Percentiles rank a stretch among this genome's conserved stretches.
Evolutionary conservation across 805 yeast genomes (phyloP).

Genomic region (Zygotorulaspora danielsina): DNA sequence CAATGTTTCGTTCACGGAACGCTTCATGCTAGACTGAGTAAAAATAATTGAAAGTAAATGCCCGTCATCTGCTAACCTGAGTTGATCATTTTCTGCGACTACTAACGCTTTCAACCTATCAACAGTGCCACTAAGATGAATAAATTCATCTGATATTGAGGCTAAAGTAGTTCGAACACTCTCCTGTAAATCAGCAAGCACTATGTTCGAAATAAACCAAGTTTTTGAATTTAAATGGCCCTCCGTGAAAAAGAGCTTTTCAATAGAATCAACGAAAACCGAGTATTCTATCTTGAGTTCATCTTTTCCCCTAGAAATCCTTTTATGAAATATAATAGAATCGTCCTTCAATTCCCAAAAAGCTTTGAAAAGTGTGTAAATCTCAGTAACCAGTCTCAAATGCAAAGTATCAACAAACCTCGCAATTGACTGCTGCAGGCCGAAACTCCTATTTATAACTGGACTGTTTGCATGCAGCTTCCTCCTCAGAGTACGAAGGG

Average conservation of each 20-base stretch:
- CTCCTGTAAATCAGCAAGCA: slow-evolving; percentile 23
- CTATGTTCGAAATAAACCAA: slow-evolving; percentile 30
- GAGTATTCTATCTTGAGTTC: slow-evolving; percentile 19
- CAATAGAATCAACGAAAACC: slow-evolving; percentile 18
- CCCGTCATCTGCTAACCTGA: slow-evolving; percentile 6
- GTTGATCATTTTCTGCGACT: slow-evolving; percentile 14
- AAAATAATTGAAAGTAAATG: slow-evolving; percentile 4
- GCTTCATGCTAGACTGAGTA: not conserved
- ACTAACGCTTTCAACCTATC: slow-evolving; percentile 17
- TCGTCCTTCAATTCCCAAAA: slow-evolving; percentile 26
- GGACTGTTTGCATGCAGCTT: slow-evolving; percentile 20
- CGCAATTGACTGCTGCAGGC: slow-evolving; percentile 28
- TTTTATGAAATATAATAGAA: slow-evolving; percentile 13
- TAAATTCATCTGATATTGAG: slow-evolving; percentile 15
- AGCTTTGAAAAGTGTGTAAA: slow-evolving; percentile 17
- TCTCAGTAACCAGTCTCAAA: slow-evolving; percentile 18
- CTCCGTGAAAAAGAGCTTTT: slow-evolving; percentile 17
- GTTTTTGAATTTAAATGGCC: slow-evolving; percentile 17
- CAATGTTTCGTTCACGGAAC: slow-evolving; percentile 5
- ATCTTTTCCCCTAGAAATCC: slow-evolving; percentile 12
- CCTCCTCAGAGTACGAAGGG: slow-evolving; percentile 26
- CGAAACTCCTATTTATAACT: slow-evolving; percentile 22
- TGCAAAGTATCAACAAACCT: slow-evolving; percentile 29
- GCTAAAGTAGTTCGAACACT: slow-evolving; percentile 18
- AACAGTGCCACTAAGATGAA: slow-evolving; percentile 15